Percentiles rank a stretch among this genome's conserved stretches.
These are phyloP conservation scores for Acacia crassicarpa DNA, from an alignment of 306 rosid species.

Conservation along the genomic window DNA sequence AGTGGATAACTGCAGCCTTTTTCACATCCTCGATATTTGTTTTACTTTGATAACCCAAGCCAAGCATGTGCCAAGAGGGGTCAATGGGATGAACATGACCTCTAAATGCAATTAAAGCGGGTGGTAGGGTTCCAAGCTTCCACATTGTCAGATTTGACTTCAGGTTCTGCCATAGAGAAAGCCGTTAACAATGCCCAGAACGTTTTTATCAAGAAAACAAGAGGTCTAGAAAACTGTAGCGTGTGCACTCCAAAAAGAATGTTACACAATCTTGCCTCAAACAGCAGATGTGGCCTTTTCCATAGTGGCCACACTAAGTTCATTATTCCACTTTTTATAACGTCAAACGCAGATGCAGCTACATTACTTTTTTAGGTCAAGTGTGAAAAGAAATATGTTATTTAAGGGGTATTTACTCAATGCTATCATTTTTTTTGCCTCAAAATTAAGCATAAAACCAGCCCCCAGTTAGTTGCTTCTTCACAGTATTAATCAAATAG, in stretches of 20 bases:
- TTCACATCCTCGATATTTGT: slow-evolving; percentile 67
- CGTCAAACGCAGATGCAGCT: background rate
- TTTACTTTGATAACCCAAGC: slow-evolving; percentile 93
- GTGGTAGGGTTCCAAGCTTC: slow-evolving; percentile 97
- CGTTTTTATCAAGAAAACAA: slow-evolving; percentile 8
- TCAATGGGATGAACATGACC: slow-evolving; percentile 93
- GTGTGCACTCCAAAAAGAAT: background rate
- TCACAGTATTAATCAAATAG: slow-evolving; percentile 11
- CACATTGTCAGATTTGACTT: slow-evolving; percentile 91
- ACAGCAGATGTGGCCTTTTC: background rate
- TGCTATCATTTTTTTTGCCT: slow-evolving; percentile 1
- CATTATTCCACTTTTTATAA: background rate
- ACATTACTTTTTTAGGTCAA: background rate
- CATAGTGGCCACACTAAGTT: background rate
- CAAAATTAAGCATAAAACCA: background rate
- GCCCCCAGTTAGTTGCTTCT: background rate
- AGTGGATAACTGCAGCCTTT: slow-evolving; percentile 97
- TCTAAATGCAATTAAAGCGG: slow-evolving; percentile 88
- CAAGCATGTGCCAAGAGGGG: slow-evolving; percentile 97
- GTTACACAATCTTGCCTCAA: background rate
- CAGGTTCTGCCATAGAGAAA: slow-evolving; percentile 72
- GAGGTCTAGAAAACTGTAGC: background rate
- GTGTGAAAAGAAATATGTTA: background rate
- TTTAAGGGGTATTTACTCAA: background rate
- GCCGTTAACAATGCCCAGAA: slow-evolving; percentile 29